Evolutionary conservation across 768 basidiomycete genomes (phyloP).

Genomic region (Chalciporus sphaerocephalus): DNA sequence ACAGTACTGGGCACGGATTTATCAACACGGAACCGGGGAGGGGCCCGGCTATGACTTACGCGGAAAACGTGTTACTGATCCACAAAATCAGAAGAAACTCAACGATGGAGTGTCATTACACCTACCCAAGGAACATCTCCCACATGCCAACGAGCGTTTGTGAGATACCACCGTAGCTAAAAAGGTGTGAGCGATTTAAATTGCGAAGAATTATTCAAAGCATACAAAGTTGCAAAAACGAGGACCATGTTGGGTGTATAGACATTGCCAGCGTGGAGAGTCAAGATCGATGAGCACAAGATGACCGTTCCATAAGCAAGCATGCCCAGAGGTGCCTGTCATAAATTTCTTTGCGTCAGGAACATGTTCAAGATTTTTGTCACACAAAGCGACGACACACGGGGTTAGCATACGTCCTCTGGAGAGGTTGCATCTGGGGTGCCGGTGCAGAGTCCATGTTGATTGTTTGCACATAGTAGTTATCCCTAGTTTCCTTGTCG

Average conservation of each 20-base stretch:
- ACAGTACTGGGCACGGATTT: conserved; percentile 16
- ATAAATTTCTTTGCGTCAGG: background rate
- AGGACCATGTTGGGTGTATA: conserved; percentile 23
- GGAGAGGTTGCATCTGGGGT: conserved; percentile 22
- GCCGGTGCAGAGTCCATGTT: conserved; percentile 14
- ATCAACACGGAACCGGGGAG: background rate
- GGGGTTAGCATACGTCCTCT: conserved; percentile 27
- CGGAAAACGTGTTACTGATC: conserved; percentile 25
- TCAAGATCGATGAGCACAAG: conserved; percentile 27
- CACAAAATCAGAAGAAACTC: conserved; percentile 7
- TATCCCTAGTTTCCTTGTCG: conserved; percentile 23
- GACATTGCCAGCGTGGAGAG: conserved; percentile 19
- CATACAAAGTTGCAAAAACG: conserved; percentile 29
- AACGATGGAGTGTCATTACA: background rate
- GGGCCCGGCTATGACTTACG: conserved; percentile 13
- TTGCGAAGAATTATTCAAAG: background rate
- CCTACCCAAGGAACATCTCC: conserved; percentile 31
- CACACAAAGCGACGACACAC: conserved; percentile 7
- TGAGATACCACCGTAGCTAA: conserved; percentile 30
- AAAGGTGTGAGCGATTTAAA: background rate
- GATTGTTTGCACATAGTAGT: conserved; percentile 27
- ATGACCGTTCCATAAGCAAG: conserved; percentile 29
- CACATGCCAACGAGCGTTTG: conserved; percentile 31
- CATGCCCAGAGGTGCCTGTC: conserved; percentile 30
- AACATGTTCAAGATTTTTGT: background rate